Base-by-base conservation (phyloP, 495 filamentous ascomycete genomes). In the Mycothermus thermophilus region DNA sequence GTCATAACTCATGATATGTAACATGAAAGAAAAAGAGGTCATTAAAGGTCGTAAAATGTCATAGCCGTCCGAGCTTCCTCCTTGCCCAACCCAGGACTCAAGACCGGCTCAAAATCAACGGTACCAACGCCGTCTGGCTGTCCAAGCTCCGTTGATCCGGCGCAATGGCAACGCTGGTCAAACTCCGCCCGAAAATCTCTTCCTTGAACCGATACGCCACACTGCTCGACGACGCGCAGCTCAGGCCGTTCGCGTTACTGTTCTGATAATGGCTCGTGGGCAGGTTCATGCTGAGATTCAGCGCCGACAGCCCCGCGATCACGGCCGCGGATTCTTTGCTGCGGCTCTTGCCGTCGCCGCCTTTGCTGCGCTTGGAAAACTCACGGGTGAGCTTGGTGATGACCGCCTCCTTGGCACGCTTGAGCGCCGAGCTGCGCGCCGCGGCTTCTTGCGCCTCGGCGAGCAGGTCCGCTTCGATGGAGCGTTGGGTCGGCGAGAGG, bases 61-160 rank as follows among this genome's bases (percentile, higher is more conserved):
- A 17, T 19, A 12, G 0, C 31, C n/a, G 29, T 20, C 29, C 29
- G 9, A 1, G 11, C 15, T 9, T 3, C 29, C 29, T 31, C 20
- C 25, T n/a, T n/a, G n/a, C n/a, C n/a, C n/a, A n/a, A n/a, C n/a
- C n/a, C n/a, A n/a, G n/a, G n/a, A n/a, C n/a, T 23, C 27, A 51
- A 17, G 48, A 46, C 37, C 66, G 58, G 52, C 61, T 67, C 37
- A 69, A 67, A 44, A 71, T 60, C 35, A 71, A 51, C 41, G 67
- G 67, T 32, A 69, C 67, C 42, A 62, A 28, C 18, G 49, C 36
- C 9, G n/a, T 60, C 47, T 58, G 47, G 25, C 51, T 50, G 12
- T 57, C 60, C 45, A 66, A 40, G 30, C 59, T 58, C 32, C 54
- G 38, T 24, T 58, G 49, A 29, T 62, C 51, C 21, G 48, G 40